Evolutionary conservation across 208 protist genomes (phyloP).

Genomic region (Leptomonas pyrrhocoris): DNA sequence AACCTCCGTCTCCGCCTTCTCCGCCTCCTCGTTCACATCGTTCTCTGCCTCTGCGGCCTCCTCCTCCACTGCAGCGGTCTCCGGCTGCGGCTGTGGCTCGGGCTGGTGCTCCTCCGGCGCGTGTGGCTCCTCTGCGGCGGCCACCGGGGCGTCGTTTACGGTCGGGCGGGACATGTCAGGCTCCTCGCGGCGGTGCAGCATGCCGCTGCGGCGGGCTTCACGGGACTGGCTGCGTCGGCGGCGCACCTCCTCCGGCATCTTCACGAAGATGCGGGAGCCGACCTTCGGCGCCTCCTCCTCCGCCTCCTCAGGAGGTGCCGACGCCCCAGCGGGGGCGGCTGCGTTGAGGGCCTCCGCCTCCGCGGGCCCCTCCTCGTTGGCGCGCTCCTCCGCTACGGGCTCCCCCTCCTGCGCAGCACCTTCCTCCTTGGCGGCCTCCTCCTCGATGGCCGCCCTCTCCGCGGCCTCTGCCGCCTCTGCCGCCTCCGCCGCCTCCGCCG

Average conservation of each 20-base stretch:
- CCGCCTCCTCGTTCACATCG: not conserved
- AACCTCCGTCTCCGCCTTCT: not conserved
- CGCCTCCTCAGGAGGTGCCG: not conserved
- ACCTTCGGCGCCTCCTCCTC: not conserved
- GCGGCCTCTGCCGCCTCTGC: not conserved
- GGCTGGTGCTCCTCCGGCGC: too few species aligned
- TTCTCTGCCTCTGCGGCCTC: not conserved
- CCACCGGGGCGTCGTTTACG: not conserved
- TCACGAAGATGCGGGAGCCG: conserved; percentile 18
- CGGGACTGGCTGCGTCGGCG: conserved; percentile 17
- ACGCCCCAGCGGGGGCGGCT: not conserved
- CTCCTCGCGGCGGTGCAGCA: not conserved
- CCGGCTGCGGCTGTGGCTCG: not conserved
- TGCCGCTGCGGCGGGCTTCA: conserved; percentile 14
- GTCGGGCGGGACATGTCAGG: not conserved
- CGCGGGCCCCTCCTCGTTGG: not conserved
- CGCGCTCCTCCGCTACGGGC: not conserved
- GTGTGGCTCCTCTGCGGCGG: not conserved
- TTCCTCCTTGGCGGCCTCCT: not conserved
- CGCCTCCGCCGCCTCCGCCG: not conserved
- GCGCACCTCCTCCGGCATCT: conserved; percentile 33
- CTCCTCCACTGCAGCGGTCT: not conserved
- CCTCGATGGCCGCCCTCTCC: conserved; percentile 4
- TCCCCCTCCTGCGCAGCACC: not conserved
- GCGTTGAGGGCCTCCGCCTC: not conserved